A percentile compares a stretch with the other conserved stretches of the same genome.
Evolutionary conservation across 2,329 filamentous ascomycete species (phyloP).

Genomic region (Verticillium zaregamsianum): DNA sequence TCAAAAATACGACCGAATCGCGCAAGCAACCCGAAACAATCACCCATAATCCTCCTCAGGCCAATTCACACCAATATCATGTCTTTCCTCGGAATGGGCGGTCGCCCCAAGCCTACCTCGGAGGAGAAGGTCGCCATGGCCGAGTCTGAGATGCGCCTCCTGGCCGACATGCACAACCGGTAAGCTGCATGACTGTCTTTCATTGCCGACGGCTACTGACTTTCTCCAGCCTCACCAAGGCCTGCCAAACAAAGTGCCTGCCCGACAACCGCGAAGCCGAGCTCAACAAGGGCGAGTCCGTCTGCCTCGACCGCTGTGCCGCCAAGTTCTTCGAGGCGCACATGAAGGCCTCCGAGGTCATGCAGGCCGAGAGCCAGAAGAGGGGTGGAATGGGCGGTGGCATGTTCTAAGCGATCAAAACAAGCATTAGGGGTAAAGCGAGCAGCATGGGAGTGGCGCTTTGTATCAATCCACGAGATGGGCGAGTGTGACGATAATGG

Average conservation of each 20-base stretch:
- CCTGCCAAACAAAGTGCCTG: conserved; percentile 92
- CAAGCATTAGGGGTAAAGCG: not conserved
- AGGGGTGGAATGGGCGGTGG: conserved; percentile 55
- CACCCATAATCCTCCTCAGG: not conserved
- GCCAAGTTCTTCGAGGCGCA: conserved; percentile 99
- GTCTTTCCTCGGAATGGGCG: conserved; percentile 44
- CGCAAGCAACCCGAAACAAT: not conserved
- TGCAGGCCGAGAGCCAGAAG: conserved; percentile 79
- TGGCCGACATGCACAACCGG: conserved; percentile 98
- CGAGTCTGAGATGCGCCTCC: conserved; percentile 95
- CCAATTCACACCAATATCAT: conserved; percentile 22
- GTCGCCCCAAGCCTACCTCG: conserved; percentile 76
- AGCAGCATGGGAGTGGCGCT: not conserved
- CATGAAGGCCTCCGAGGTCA: conserved; percentile 94
- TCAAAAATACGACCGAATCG: conserved; percentile 2
- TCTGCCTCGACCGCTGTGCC: conserved; percentile 96
- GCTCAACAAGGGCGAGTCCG: conserved; percentile 97
- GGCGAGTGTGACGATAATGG: not conserved
- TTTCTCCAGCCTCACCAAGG: conserved; percentile 67
- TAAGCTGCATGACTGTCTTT: conserved; percentile 35
- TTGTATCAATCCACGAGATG: not conserved
- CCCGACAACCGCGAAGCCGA: conserved; percentile 95
- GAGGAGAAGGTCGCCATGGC: conserved; percentile 96
- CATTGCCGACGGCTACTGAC: not conserved
- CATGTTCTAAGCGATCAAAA: conserved; percentile 28